Conservation (phyloP, 140 eudicot species). For the Senecio squalidus region DNA sequence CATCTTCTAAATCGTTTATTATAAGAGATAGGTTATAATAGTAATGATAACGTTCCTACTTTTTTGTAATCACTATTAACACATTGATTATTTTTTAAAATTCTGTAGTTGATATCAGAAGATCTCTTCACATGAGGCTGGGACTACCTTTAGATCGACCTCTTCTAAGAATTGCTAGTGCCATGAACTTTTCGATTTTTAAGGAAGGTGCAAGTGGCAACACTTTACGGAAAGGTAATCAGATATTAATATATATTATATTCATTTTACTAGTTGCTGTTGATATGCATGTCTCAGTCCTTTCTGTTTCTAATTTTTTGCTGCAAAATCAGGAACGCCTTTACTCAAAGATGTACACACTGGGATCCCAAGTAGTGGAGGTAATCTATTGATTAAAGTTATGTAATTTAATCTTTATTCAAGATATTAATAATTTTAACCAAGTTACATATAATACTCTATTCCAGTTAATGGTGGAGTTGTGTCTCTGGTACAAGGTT, state of each 20-base stretch:
- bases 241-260: not conserved
- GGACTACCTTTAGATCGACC: conserved; percentile 94
- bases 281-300: not conserved
- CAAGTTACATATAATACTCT: conserved; percentile 4
- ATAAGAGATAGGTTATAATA: not conserved
- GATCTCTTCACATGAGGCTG: conserved; percentile 76
- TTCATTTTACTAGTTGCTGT: not conserved
- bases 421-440: conserved; percentile 7
- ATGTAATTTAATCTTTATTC: not conserved
- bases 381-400: conserved; percentile 31
- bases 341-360: conserved; percentile 88
- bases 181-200: conserved; percentile 41
- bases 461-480: conserved; percentile 79
- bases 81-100: too few species aligned
- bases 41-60: too few species aligned
- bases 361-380: conserved; percentile 87
- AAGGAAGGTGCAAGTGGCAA: conserved; percentile 44
- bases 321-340: conserved; percentile 42
- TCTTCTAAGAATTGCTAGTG: conserved; percentile 75
- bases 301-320: conserved; percentile 3
- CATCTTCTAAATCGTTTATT: too few species aligned
- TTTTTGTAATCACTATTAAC: too few species aligned
- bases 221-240: conserved; percentile 47
- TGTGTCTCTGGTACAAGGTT: conserved; percentile 85
- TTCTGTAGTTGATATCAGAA: conserved; percentile 67